phyloP scores from a whole-genome alignment of 176 grass and related monocot species.

The Thinopyrum elongatum region DNA sequence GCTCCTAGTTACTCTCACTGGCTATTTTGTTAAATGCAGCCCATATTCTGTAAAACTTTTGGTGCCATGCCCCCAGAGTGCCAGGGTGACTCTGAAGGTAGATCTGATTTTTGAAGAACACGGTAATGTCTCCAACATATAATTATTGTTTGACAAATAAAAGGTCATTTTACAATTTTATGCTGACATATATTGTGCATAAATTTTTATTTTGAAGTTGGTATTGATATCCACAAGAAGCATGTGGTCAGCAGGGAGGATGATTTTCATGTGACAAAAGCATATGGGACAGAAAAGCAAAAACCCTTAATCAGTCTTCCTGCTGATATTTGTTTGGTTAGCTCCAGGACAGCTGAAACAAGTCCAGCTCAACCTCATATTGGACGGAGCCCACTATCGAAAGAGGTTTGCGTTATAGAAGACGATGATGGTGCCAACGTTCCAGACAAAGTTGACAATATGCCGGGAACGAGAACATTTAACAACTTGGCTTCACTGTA shows the following conservation, averaged over 20 bases:
- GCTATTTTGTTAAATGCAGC: slow-evolving; percentile 52
- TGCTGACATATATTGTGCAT: slow-evolving; percentile 30
- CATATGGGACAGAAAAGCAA: slow-evolving; percentile 20
- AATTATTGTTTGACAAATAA: slow-evolving; percentile 19
- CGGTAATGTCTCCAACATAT: slow-evolving; percentile 48
- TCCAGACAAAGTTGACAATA: slow-evolving; percentile 36
- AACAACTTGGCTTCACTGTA: slow-evolving; percentile 51
- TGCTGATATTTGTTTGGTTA: slow-evolving; percentile 44
- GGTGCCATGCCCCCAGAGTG: slow-evolving; percentile 63
- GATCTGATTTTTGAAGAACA: slow-evolving; percentile 91
- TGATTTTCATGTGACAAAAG: slow-evolving; percentile 33
- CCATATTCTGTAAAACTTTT: slow-evolving; percentile 69
- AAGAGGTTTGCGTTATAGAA: slow-evolving; percentile 76
- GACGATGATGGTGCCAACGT: slow-evolving; percentile 38
- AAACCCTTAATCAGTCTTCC: slow-evolving; percentile 35
- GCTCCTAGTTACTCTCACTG: slow-evolving; percentile 23
- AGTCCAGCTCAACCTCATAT: slow-evolving; percentile 2
- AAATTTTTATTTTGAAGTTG: slow-evolving; percentile 55
- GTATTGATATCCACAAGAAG: slow-evolving; percentile 82
- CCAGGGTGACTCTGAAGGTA: slow-evolving; percentile 70
- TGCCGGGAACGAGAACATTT: slow-evolving; percentile 37
- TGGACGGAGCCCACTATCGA: slow-evolving; percentile 54
- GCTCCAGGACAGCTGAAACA: slow-evolving; percentile 40
- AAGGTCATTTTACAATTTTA: slow-evolving; percentile 9
- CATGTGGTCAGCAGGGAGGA: slow-evolving; percentile 58